Conservation (phyloP, 345 rosid genomes). For the Tarenaya hassleriana region DNA sequence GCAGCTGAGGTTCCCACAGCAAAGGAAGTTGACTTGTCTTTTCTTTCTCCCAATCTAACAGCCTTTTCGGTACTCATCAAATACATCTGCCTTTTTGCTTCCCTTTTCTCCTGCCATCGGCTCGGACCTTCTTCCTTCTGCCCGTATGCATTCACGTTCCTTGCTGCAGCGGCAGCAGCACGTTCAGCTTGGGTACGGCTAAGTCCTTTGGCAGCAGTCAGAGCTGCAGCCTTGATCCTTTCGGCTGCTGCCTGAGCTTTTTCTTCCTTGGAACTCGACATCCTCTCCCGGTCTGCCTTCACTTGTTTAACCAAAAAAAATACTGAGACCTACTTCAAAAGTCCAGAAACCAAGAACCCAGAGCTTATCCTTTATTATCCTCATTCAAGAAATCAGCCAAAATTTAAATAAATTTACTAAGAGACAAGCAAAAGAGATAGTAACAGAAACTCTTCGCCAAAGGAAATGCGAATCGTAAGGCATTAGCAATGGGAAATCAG, state of each 20-base stretch:
- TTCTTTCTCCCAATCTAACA: conserved; percentile 82
- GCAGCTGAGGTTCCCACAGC: conserved; percentile 39
- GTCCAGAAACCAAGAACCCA: not conserved
- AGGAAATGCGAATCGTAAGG: no score
- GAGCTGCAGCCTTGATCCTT: conserved; percentile 86
- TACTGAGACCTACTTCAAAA: not conserved
- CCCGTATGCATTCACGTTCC: conserved; percentile 95
- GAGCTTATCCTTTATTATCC: conserved; percentile 4
- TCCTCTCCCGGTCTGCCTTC: conserved; percentile 21
- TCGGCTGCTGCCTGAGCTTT: conserved; percentile 89
- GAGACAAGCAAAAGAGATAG: not conserved
- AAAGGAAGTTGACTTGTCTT: conserved; percentile 54
- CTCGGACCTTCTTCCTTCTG: conserved; percentile 99
- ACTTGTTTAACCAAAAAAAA: not conserved
- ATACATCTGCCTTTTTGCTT: conserved; percentile 94
- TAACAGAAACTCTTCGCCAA: not conserved
- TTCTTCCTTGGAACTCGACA: conserved; percentile 89
- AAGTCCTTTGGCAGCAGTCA: conserved; percentile 80
- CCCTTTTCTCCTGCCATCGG: conserved; percentile 98
- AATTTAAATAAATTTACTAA: not conserved
- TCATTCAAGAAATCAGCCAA: not conserved
- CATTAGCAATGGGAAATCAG: no score
- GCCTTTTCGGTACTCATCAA: conserved; percentile 97
- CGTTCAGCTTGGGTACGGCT: conserved; percentile 98
- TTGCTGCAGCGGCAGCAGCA: conserved; percentile 87